These are phyloP conservation scores for Chenopodium album DNA, from an alignment of 148 eudicot species.

Conservation along the genomic window DNA sequence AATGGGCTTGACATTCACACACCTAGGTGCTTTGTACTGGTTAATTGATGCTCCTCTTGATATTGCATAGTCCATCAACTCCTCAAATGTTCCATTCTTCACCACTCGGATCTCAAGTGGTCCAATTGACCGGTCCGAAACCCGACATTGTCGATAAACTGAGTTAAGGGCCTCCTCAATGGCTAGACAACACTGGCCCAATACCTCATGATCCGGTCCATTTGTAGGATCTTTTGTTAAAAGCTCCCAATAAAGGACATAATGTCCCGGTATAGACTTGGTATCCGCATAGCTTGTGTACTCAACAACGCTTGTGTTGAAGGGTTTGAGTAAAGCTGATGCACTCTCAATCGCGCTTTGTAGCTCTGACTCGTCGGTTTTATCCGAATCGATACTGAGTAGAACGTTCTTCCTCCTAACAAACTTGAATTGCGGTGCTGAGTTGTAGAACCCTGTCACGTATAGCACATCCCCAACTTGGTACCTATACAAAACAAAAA, in stretches of 20 bases:
- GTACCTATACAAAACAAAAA: slow-evolving; percentile 37
- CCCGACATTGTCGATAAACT: slow-evolving; percentile 55
- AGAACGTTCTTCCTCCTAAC: slow-evolving; percentile 65
- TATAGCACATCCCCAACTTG: slow-evolving; percentile 71
- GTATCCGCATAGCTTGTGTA: slow-evolving; percentile 61
- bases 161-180: slow-evolving; percentile 58
- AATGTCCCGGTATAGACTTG: slow-evolving; percentile 54
- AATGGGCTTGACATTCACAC: slow-evolving; percentile 48
- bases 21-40: slow-evolving; percentile 63
- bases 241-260: slow-evolving; percentile 55
- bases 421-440: slow-evolving; percentile 76
- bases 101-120: slow-evolving; percentile 62
- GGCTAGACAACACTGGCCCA: slow-evolving; percentile 45
- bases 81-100: slow-evolving; percentile 55
- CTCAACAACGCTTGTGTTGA: slow-evolving; percentile 40
- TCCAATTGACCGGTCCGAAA: slow-evolving; percentile 48
- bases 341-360: slow-evolving; percentile 48
- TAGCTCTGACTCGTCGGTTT: slow-evolving; percentile 53
- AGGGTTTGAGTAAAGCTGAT: slow-evolving; percentile 29
- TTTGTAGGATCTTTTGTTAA: slow-evolving; percentile 22
- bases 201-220: slow-evolving; percentile 28
- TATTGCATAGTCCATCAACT: slow-evolving; percentile 64
- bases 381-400: slow-evolving; percentile 59
- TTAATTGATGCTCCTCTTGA: slow-evolving; percentile 53
- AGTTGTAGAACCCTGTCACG: slow-evolving; percentile 68